phyloP scores from a whole-genome alignment of 805 yeast genomes.

The Wickerhamiella azymoides region DNA sequence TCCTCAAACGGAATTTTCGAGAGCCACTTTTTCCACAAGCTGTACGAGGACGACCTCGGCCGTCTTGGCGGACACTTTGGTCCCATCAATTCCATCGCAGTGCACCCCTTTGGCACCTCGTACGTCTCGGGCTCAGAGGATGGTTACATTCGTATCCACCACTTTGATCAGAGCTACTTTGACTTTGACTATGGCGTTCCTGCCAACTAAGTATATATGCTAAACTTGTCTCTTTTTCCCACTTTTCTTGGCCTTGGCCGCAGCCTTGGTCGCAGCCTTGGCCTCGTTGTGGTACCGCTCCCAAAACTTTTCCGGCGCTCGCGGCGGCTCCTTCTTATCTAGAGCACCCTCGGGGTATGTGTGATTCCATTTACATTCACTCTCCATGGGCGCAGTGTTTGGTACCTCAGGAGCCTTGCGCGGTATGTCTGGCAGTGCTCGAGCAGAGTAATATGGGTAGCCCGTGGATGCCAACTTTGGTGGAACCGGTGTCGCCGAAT shows the following conservation, averaged over 20 bases:
- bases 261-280: too few relatives aligned
- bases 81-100: slow-evolving; percentile 86
- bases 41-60: slow-evolving; percentile 91
- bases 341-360: background rate
- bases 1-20: slow-evolving; percentile 95
- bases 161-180: slow-evolving; percentile 81
- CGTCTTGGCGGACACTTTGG: slow-evolving; percentile 98
- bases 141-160: slow-evolving; percentile 89
- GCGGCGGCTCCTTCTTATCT: background rate
- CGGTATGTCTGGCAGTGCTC: background rate
- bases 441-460: background rate
- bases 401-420: background rate
- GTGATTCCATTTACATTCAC: background rate
- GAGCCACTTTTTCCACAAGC: slow-evolving; percentile 89
- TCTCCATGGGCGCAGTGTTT: background rate
- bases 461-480: background rate
- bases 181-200: slow-evolving; percentile 90
- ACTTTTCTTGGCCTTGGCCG: background rate
- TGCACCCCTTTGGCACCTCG: slow-evolving; percentile 85
- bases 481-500: background rate
- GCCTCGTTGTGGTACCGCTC: too few relatives aligned
- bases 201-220: slow-evolving; percentile 2
- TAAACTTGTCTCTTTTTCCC: background rate
- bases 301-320: background rate
- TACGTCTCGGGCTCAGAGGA: slow-evolving; percentile 98